Conservation (phyloP, 495 filamentous ascomycete species). For the Podospora didyma region DNA sequence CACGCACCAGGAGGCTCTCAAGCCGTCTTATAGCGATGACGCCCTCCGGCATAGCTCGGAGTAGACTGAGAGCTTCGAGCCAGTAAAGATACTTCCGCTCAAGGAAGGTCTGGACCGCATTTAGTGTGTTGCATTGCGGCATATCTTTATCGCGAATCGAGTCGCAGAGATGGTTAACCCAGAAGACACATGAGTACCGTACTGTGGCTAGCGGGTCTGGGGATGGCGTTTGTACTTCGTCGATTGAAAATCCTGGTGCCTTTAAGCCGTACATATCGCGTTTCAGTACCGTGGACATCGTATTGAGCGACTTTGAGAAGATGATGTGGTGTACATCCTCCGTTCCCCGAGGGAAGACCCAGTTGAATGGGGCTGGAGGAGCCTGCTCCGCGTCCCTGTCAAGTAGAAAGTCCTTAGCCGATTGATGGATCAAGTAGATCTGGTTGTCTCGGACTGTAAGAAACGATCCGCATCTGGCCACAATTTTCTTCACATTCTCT, state of each 20-base stretch:
- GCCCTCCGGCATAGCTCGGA: conserved; percentile 17
- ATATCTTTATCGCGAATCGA: not conserved
- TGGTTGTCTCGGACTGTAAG: too few relatives aligned
- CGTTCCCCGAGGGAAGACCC: too few relatives aligned
- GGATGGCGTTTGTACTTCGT: not conserved
- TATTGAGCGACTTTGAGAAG: too few relatives aligned
- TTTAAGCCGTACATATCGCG: not conserved
- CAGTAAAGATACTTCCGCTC: not conserved
- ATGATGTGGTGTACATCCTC: too few relatives aligned
- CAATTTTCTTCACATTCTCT: too few relatives aligned
- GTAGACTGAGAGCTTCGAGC: not conserved
- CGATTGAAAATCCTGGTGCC: not conserved
- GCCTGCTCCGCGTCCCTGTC: not conserved
- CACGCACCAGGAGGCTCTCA: conserved; percentile 12
- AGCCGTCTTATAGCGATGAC: conserved; percentile 18
- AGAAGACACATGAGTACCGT: not conserved
- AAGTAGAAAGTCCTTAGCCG: too few relatives aligned
- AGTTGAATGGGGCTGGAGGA: not conserved
- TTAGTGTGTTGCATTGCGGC: not conserved
- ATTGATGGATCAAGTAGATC: too few relatives aligned
- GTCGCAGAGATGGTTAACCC: not conserved
- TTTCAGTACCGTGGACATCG: not conserved
- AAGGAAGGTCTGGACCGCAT: not conserved
- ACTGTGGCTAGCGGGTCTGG: not conserved
- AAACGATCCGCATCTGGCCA: too few relatives aligned